Evolutionary conservation across 306 rosid genomes (phyloP).

Genomic region (Dryas octopetala): DNA sequence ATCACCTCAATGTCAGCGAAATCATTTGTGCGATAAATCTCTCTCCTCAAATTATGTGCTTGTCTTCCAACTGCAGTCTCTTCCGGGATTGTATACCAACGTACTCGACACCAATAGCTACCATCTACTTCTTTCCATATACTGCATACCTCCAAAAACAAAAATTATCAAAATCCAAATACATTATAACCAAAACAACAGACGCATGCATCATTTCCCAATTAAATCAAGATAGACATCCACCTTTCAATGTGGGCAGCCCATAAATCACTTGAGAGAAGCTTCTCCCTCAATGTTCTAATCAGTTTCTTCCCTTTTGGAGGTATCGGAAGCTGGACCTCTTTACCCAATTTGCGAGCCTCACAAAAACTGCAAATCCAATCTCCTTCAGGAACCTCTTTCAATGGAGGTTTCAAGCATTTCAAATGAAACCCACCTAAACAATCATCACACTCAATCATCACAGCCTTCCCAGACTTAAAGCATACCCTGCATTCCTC

Average conservation of each 20-base stretch:
- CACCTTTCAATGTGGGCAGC: conserved; percentile 70
- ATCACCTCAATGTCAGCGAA: conserved; percentile 82
- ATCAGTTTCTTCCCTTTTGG: conserved; percentile 62
- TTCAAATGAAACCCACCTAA: conserved; percentile 85
- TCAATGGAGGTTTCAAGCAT: conserved; percentile 77
- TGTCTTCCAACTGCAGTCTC: conserved; percentile 91
- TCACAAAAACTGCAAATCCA: conserved; percentile 77
- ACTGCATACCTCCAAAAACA: conserved; percentile 40
- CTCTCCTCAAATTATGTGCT: conserved; percentile 83
- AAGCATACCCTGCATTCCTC: conserved; percentile 87
- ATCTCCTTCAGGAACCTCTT: conserved; percentile 84
- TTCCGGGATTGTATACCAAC: conserved; percentile 87
- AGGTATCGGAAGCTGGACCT: conserved; percentile 51
- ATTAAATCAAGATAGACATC: not conserved
- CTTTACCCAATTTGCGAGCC: conserved; percentile 63
- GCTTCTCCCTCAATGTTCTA: conserved; percentile 81
- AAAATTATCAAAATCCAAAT: conserved; percentile 1
- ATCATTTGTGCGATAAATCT: conserved; percentile 80
- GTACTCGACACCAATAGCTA: conserved; percentile 66
- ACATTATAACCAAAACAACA: conserved; percentile 10
- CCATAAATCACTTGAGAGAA: conserved; percentile 83
- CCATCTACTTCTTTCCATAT: conserved; percentile 80
- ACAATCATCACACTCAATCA: conserved; percentile 94
- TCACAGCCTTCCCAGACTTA: conserved; percentile 44
- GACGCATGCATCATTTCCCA: not conserved